These are phyloP conservation scores for Parascedosporium putredinis DNA, from an alignment of 2,329 filamentous ascomycete genomes.

Conservation along the genomic window DNA sequence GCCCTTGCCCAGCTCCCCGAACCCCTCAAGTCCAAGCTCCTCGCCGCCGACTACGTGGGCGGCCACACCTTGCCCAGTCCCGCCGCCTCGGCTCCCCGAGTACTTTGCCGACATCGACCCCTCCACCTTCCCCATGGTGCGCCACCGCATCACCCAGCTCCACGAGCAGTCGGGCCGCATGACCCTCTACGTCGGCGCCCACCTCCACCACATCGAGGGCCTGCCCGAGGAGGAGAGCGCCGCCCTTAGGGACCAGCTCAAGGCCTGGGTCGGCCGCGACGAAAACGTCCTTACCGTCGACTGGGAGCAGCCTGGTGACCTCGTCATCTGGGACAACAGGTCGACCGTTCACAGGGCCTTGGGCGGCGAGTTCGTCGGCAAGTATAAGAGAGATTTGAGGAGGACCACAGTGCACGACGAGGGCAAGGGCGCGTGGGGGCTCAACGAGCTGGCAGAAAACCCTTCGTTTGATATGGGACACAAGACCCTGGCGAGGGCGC, in stretches of 20 bases:
- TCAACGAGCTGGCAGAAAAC: slow-evolving; percentile 17
- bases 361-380: slow-evolving; percentile 35
- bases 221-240: slow-evolving; percentile 23
- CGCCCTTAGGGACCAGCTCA: slow-evolving; percentile 28
- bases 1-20: slow-evolving; percentile 36
- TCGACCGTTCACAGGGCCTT: slow-evolving; percentile 43
- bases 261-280: slow-evolving; percentile 33
- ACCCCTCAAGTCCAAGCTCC: slow-evolving; percentile 22
- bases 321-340: slow-evolving; percentile 51
- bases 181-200: slow-evolving; percentile 43
- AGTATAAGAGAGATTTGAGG: slow-evolving; percentile 41
- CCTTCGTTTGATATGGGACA: neutral
- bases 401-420: slow-evolving; percentile 44
- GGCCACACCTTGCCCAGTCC: slow-evolving; percentile 41
- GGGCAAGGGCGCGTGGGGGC: slow-evolving; percentile 25
- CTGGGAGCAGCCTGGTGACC: slow-evolving; percentile 38
- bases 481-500: neutral
- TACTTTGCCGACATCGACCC: slow-evolving; percentile 36
- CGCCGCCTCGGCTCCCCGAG: slow-evolving; percentile 39
- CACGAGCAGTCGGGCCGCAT: slow-evolving; percentile 40
- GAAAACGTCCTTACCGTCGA: slow-evolving; percentile 34
- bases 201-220: slow-evolving; percentile 43
- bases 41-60: slow-evolving; percentile 31
- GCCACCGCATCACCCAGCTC: slow-evolving; percentile 37
- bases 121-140: slow-evolving; percentile 23